Base-by-base conservation (phyloP, 441 rosid species). In the Macaranga tanarius region DNA sequence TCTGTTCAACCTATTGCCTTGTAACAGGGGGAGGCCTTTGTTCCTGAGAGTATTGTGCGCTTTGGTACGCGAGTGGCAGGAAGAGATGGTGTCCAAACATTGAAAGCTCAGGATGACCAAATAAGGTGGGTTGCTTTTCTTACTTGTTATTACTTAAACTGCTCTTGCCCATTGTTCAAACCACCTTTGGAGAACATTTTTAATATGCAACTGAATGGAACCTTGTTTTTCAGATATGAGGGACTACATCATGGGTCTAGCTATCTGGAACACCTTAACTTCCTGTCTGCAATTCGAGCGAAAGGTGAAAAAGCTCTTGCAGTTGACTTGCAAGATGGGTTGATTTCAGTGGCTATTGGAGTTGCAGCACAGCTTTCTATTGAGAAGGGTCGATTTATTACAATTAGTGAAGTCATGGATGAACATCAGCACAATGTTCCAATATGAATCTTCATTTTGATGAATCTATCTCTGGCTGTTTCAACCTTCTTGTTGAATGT, bases 291-390 rank as follows among this genome's bases (percentile, higher is more conserved):
- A 55, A 68, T 90, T 58, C 85, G 87, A 79, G 87, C 85, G 16
- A 73, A 82, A 77, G 91, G 81, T 1, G 79, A 47, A 23, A 69
- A 78, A 68, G 82, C 80, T 74, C 90, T 90, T 2, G 89, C 89
- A 2, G 95, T 92, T 58, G 90, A 85, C 83, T 79, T 92, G 86
- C 88, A 85, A 65, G 99, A 95, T 66, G 99, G 98, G 65, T 77
- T 95, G 85, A 81, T 95, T 75, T 90, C 99, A 23, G 96, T 95
- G 62, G 98, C 98, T 19, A 91, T 95, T 1, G 99, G 97, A 81
- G 97, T 92, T 76, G 99, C 98, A 62, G 99, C 97, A 28, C 99
- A 95, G 81, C 85, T 88, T 71, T 95, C 99, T 16, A 95, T 95
- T 68, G 87, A 88, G 75, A 78, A 85, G 62, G 90, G 92, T 44